phyloP scores from a whole-genome alignment of 1,139 yeast species.

The Magnusiomyces fungicola region DNA sequence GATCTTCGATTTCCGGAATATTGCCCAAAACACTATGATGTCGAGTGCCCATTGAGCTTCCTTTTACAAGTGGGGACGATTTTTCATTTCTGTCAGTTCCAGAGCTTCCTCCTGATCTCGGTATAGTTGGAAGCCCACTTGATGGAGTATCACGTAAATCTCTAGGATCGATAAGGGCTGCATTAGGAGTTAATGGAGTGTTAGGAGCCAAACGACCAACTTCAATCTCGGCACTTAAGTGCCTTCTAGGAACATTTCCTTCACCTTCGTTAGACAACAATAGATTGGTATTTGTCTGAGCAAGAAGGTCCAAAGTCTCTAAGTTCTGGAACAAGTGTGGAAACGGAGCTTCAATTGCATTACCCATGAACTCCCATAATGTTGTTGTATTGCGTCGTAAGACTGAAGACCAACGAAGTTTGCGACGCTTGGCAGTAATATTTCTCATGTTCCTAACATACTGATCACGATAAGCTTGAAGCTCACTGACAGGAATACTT shows the following conservation, averaged over 20 bases:
- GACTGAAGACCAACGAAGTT: no score
- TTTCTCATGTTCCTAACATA: conserved; percentile 9
- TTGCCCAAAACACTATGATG: background rate
- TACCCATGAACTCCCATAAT: background rate
- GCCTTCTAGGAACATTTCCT: no score
- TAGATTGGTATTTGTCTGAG: no score
- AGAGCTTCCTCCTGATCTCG: background rate
- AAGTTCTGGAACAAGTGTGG: background rate
- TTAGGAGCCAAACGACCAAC: background rate
- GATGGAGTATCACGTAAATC: background rate
- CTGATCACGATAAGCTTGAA: conserved; percentile 8
- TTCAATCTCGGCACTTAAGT: background rate
- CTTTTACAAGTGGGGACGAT: background rate
- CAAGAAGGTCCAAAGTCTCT: background rate
- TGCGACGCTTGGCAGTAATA: conserved; percentile 2
- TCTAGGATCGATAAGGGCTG: background rate
- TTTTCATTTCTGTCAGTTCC: background rate
- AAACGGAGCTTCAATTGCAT: background rate
- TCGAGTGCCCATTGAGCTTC: background rate
- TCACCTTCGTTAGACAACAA: no score
- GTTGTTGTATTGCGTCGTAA: background rate
- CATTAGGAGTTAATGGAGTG: background rate
- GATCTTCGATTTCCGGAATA: background rate
- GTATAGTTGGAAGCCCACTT: background rate
- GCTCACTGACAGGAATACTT: conserved; percentile 5